Percentiles rank a stretch among this genome's conserved stretches.
Conservation (phyloP, 2,329 filamentous ascomycete species). For the Colletotrichum phormii region DNA sequence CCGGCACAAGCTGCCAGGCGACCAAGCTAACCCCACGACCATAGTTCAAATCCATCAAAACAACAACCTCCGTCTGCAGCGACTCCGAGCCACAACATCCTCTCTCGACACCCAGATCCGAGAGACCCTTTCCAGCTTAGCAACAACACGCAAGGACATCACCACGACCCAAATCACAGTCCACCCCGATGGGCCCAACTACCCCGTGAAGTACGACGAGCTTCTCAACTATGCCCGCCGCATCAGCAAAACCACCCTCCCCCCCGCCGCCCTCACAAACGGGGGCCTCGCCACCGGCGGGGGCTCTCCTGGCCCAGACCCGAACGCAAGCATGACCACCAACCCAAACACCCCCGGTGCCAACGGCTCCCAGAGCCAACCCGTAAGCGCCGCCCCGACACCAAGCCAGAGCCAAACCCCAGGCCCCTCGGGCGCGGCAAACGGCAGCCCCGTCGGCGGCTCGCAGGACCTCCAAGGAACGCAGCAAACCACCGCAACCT, state of each 20-base stretch:
- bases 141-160: conserved; percentile 79
- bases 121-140: conserved; percentile 75
- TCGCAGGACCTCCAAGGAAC: conserved; percentile 43
- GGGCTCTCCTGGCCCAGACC: conserved; percentile 30
- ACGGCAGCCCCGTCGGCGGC: conserved; percentile 19
- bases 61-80: conserved; percentile 76
- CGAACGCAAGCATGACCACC: conserved; percentile 29
- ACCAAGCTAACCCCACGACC: not conserved
- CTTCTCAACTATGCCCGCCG: conserved; percentile 82
- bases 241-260: conserved; percentile 84
- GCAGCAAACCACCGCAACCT: conserved; percentile 50
- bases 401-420: conserved; percentile 39
- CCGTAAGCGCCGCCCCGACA: conserved; percentile 41
- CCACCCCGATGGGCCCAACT: conserved; percentile 62
- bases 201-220: conserved; percentile 75
- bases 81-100: conserved; percentile 74
- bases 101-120: conserved; percentile 79
- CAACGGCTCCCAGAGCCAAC: conserved; percentile 35
- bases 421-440: conserved; percentile 33
- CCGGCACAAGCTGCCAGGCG: not conserved
- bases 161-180: conserved; percentile 70
- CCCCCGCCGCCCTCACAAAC: conserved; percentile 67
- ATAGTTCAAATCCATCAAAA: conserved; percentile 79
- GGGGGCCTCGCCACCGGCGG: conserved; percentile 42
- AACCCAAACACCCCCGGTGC: conserved; percentile 23